Base-by-base conservation (phyloP, 2,329 filamentous ascomycete species). In the Exophiala xenobiotica region DNA sequence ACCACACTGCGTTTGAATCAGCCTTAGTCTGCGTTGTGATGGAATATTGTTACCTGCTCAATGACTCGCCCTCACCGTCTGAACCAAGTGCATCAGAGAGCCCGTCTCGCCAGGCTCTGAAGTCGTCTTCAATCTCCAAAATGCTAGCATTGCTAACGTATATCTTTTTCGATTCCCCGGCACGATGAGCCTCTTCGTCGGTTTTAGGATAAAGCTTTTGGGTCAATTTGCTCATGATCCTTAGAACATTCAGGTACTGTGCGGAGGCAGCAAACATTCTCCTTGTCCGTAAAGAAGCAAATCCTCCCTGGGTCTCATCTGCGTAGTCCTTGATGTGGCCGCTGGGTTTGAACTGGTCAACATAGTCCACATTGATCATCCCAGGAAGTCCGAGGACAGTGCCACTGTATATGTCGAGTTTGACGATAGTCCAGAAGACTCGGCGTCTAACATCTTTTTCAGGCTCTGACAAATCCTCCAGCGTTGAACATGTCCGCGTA, bases 331-430 rank as follows among this genome's bases (percentile, higher is more conserved):
- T 22, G 8, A 43, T 47, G 14, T 46, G 24, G 23, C 44, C 48
- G 26, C 46, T 44, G 1, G 54, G 53, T 14, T 49, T 52, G 19
- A 41, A 27, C 22, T 56, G 56, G 29, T 59, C 56, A 19, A 54
- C 56, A 44, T 56, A 46, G 14, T 46, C 42, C 19, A 59, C 44
- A 26, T 57, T 48, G 24, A 59, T 46, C 40, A 59, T 41, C n/a
- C 33, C 44, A 4, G 56, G 56, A 20, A 59, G 45, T 22, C 56
- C 56, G 1, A 59, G 44, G 20, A 54, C 49, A 19, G 33, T 49
- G 24, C 56, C 42, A 37, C 47, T 52, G 42, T 59, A 59, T 14
- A 59, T 53, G 33, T 59, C 56, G 6, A 57, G 53, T 24, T 59
- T 59, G 43, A 57, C 49, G 5, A 54, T 50, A 6, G 51, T 49